These are phyloP conservation scores for Phyllachora maydis DNA, from an alignment of 2,329 filamentous ascomycete species.

Conservation along the genomic window DNA sequence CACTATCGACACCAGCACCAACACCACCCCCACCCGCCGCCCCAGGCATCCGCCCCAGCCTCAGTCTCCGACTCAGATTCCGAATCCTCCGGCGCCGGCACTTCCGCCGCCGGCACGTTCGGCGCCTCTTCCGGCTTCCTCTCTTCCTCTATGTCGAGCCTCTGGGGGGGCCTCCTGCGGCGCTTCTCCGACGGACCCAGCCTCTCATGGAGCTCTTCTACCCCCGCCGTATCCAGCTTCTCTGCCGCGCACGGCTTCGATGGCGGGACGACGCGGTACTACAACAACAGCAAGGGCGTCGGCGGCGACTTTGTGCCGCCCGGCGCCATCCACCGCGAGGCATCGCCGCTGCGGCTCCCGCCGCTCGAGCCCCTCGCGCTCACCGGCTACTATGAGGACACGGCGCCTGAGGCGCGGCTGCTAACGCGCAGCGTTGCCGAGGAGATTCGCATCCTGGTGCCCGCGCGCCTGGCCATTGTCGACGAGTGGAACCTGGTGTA, in stretches of 20 bases:
- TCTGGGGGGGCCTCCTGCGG: constrained; percentile 44
- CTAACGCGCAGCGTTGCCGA: constrained; percentile 61
- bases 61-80: constrained; percentile 1
- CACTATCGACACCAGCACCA: too few relatives aligned
- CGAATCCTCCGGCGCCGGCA: constrained; percentile 7
- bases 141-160: constrained; percentile 13
- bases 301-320: constrained; percentile 38
- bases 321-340: constrained; percentile 31
- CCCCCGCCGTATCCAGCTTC: constrained; percentile 3
- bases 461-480: constrained; percentile 66
- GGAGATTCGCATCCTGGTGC: constrained; percentile 78
- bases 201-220: constrained; percentile 6
- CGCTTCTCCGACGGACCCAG: constrained; percentile 33
- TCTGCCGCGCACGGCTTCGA: too few relatives aligned
- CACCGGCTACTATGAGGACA: constrained; percentile 40
- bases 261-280: too few relatives aligned
- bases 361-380: constrained; percentile 67
- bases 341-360: constrained; percentile 70
- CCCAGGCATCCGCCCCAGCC: too few relatives aligned
- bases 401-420: constrained; percentile 38
- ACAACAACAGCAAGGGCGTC: constrained; percentile 21
- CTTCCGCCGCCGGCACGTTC: constrained; percentile 10
- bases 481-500: constrained; percentile 79
- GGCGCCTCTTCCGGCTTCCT: constrained; percentile 7
- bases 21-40: too few relatives aligned